Percentiles rank a stretch among this genome's conserved stretches.
Evolutionary conservation across 805 yeast species (phyloP).

Genomic region (Cyberlindnera saturnus): DNA sequence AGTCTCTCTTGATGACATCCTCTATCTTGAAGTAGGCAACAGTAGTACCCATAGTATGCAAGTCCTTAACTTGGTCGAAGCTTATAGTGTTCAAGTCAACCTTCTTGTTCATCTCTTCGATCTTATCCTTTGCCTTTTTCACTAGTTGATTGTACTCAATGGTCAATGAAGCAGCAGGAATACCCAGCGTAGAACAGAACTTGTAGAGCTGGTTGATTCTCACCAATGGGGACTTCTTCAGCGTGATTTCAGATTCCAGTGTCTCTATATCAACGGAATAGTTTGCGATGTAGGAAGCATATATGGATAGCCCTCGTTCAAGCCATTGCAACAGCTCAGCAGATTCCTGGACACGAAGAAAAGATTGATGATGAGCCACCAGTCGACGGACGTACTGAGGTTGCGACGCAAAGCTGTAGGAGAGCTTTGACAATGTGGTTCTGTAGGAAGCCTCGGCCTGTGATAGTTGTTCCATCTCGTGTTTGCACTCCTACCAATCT

Average conservation of each 20-base stretch:
- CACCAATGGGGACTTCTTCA: constrained; percentile 12
- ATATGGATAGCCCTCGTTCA: constrained; percentile 6
- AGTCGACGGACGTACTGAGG: constrained; percentile 5
- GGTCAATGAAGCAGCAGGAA: neutral
- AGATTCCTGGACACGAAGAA: neutral
- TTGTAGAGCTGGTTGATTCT: constrained; percentile 10
- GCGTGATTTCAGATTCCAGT: constrained; percentile 8
- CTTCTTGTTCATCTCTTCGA: constrained; percentile 15
- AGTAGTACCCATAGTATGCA: constrained; percentile 4
- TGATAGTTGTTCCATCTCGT: neutral
- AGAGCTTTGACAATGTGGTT: constrained; percentile 8
- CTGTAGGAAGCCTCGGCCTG: constrained; percentile 14
- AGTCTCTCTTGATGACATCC: constrained; percentile 20
- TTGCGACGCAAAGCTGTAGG: neutral
- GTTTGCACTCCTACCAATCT: too few species aligned
- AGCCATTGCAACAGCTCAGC: constrained; percentile 8
- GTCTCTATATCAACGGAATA: constrained; percentile 8
- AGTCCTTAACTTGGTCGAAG: constrained; percentile 15
- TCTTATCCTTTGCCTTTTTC: constrained; percentile 15
- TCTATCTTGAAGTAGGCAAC: constrained; percentile 14
- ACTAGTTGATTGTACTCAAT: constrained; percentile 6
- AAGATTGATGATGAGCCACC: constrained; percentile 13
- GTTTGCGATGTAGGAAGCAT: constrained; percentile 8
- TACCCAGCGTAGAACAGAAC: neutral
- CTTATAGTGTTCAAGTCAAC: constrained; percentile 16